Percentiles rank a stretch among this genome's conserved stretches.
phyloP scores from a whole-genome alignment of 139 green algal genomes.

The Coelastrella sp. region DNA sequence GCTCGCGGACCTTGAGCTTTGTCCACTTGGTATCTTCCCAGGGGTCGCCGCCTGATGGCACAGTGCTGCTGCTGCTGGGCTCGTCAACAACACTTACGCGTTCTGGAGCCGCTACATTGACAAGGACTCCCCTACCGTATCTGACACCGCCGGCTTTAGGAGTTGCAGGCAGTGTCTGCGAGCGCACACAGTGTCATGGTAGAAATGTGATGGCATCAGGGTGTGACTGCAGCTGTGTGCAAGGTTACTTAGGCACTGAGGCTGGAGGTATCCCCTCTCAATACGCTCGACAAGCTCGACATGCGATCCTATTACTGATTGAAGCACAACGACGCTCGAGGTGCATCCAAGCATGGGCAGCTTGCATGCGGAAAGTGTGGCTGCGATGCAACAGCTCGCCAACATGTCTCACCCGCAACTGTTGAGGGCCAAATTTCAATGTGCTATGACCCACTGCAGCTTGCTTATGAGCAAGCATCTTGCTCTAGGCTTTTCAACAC shows the following conservation, averaged over 20 bases:
- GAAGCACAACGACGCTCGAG: not conserved
- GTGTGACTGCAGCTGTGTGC: not conserved
- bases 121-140: not conserved
- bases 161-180: too few relatives aligned
- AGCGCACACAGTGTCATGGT: too few relatives aligned
- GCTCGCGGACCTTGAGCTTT: conserved; percentile 43
- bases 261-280: too few relatives aligned
- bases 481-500: too few relatives aligned
- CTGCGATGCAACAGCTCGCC: not conserved
- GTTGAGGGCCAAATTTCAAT: too few relatives aligned
- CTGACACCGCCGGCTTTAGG: not conserved
- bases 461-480: not conserved
- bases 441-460: too few relatives aligned
- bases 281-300: too few relatives aligned
- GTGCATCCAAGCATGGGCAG: too few relatives aligned
- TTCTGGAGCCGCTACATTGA: not conserved
- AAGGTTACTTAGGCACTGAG: not conserved
- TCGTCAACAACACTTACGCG: not conserved
- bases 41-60: conserved; percentile 51
- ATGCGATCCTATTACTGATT: too few relatives aligned
- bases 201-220: not conserved
- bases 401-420: not conserved
- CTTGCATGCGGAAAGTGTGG: not conserved
- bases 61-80: not conserved
- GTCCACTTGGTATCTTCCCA: conserved; percentile 79